Conservation (phyloP, 2,329 filamentous ascomycete genomes). For the Colletotrichum cuscutae region DNA sequence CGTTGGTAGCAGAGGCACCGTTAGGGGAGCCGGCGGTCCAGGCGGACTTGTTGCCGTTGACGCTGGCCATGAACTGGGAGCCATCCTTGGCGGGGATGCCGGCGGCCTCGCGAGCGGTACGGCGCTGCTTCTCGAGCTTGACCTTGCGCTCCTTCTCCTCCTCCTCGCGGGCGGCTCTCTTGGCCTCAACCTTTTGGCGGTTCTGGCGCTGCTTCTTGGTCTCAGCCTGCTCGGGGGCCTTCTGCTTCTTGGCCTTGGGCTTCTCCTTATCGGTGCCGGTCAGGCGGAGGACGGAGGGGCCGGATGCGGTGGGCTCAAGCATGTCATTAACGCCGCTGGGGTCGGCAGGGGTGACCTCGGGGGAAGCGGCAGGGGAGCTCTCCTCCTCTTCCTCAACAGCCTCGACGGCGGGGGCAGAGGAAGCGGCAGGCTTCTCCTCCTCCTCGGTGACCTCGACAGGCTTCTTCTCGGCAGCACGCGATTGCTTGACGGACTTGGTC, state of each 20-base stretch:
- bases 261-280: conserved; percentile 73
- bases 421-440: conserved; percentile 61
- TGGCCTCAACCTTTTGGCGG: conserved; percentile 85
- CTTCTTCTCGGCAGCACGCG: conserved; percentile 65
- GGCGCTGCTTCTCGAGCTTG: conserved; percentile 84
- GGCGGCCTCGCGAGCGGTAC: conserved; percentile 82
- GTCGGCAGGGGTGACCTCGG: conserved; percentile 65
- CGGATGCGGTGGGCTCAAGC: conserved; percentile 78
- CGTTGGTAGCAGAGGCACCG: conserved; percentile 47
- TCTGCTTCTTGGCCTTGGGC: conserved; percentile 70
- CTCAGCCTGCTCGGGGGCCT: conserved; percentile 75
- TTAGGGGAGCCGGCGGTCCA: conserved; percentile 53
- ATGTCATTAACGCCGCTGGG: conserved; percentile 86
- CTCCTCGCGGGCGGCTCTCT: conserved; percentile 79
- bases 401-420: conserved; percentile 73
- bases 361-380: conserved; percentile 75
- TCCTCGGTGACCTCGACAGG: conserved; percentile 67
- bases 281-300: conserved; percentile 81
- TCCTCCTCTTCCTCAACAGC: conserved; percentile 85
- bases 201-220: conserved; percentile 98
- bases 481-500: conserved; percentile 77
- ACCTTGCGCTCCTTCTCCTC: conserved; percentile 82
- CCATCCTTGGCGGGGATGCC: conserved; percentile 87
- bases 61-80: conserved; percentile 63
- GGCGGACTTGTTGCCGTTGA: conserved; percentile 52